Evolutionary conservation across 106 monocot genomes (phyloP).

Genomic region (Allium sativum): DNA sequence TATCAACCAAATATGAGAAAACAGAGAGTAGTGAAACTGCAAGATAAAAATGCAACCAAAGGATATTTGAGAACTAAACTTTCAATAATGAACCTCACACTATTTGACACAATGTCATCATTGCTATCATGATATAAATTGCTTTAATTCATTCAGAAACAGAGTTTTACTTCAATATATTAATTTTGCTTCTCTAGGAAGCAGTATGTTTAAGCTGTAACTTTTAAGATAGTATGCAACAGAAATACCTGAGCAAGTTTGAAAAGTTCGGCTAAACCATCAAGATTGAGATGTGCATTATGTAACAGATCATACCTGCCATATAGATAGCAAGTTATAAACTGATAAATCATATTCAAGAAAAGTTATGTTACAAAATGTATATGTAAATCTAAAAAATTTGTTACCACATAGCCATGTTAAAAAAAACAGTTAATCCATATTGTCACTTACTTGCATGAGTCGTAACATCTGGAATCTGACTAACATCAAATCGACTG

Average conservation of each 20-base stretch:
- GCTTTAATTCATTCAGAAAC: no score
- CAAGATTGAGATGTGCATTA: constrained; percentile 88
- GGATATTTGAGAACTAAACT: no score
- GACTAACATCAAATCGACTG: constrained; percentile 82
- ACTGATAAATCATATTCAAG: not conserved
- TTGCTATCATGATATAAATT: no score
- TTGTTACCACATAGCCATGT: not conserved
- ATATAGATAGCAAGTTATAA: not conserved
- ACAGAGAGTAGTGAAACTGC: no score
- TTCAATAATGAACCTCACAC: no score
- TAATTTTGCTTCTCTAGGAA: no score
- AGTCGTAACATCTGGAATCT: constrained; percentile 94
- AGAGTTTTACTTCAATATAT: no score
- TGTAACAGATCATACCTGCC: constrained; percentile 79
- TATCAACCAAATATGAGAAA: no score
- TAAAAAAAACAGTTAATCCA: not conserved
- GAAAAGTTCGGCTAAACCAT: constrained; percentile 72
- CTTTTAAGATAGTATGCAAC: not conserved
- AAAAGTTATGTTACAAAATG: not conserved
- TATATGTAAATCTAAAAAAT: not conserved
- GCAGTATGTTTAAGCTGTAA: not conserved
- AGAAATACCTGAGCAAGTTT: constrained; percentile 57
- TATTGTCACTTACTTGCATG: constrained; percentile 69
- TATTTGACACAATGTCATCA: no score
- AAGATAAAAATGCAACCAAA: no score